These are phyloP conservation scores for Zasmidium angulare DNA, from an alignment of 2,329 filamentous ascomycete genomes.

Conservation along the genomic window DNA sequence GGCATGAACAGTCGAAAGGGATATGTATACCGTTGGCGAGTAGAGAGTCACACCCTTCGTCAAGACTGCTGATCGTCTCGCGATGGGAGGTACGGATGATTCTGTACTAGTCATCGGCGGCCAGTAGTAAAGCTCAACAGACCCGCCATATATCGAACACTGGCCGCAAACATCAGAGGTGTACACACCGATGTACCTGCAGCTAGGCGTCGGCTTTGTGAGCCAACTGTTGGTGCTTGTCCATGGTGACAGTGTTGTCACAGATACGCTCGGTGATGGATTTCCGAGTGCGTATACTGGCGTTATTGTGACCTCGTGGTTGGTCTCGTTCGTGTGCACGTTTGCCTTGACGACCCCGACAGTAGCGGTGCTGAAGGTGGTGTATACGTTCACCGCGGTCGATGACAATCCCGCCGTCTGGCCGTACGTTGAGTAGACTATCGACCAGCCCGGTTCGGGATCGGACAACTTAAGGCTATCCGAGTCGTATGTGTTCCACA, in stretches of 20 bases:
- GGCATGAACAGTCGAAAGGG: conserved; percentile 17
- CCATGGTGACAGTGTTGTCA: neutral
- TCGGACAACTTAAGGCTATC: neutral
- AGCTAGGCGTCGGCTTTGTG: conserved; percentile 7
- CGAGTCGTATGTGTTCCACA: conserved; percentile 3
- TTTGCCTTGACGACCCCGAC: conserved; percentile 1
- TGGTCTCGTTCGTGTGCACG: neutral
- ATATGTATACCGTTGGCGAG: conserved; percentile 21
- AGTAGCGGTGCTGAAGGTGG: conserved; percentile 14
- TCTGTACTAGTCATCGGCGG: conserved; percentile 6
- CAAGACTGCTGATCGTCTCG: neutral
- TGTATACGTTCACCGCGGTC: conserved; percentile 8
- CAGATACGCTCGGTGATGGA: neutral
- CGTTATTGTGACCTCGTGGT: conserved; percentile 10
- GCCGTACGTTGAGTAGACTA: conserved; percentile 1
- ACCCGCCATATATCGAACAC: conserved; percentile 18
- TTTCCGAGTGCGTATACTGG: conserved; percentile 16
- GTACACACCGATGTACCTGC: conserved; percentile 6
- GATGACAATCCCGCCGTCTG: neutral
- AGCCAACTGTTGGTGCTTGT: neutral
- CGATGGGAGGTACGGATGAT: neutral
- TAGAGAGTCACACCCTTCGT: conserved; percentile 13
- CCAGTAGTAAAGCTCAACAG: conserved; percentile 22
- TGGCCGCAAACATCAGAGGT: conserved; percentile 10
- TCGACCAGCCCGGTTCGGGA: conserved; percentile 11